Percentiles rank a stretch among this genome's conserved stretches.
These are phyloP conservation scores for Botryotinia narcissicola DNA, from an alignment of 2,329 filamentous ascomycete species.

Conservation along the genomic window DNA sequence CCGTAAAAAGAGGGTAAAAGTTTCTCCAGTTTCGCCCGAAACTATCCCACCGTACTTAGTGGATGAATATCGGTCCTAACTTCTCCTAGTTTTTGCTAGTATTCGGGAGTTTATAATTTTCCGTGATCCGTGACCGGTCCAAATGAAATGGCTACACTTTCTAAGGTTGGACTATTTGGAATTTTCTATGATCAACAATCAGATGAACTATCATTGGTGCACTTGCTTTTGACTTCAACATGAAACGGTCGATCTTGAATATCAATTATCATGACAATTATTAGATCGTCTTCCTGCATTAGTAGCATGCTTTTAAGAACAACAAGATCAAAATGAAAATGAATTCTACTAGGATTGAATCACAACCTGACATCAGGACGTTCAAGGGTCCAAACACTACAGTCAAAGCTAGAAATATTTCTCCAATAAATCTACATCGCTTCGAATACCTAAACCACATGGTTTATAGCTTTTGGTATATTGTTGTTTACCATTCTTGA, in stretches of 20 bases:
- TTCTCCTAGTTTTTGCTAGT: background rate
- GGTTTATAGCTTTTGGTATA: background rate
- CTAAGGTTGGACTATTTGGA: background rate
- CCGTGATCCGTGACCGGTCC: background rate
- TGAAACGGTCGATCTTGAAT: background rate
- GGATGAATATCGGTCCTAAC: background rate
- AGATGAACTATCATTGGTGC: background rate
- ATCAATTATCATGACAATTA: background rate
- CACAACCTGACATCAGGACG: background rate
- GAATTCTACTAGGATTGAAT: background rate
- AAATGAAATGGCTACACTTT: background rate
- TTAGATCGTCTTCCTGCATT: background rate
- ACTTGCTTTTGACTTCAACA: background rate
- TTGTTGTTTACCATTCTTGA: background rate
- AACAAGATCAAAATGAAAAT: background rate
- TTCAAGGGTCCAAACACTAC: background rate
- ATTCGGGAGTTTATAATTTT: background rate
- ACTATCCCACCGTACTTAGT: background rate
- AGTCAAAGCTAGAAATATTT: background rate
- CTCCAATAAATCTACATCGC: background rate
- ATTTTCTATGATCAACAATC: background rate
- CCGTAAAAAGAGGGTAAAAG: background rate
- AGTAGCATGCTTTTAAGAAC: background rate
- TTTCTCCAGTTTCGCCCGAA: background rate
- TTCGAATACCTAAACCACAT: background rate